Percentiles rank a stretch among this genome's conserved stretches.
phyloP scores from a whole-genome alignment of 768 basidiomycete species.

The Rhodotorula diobovata region DNA sequence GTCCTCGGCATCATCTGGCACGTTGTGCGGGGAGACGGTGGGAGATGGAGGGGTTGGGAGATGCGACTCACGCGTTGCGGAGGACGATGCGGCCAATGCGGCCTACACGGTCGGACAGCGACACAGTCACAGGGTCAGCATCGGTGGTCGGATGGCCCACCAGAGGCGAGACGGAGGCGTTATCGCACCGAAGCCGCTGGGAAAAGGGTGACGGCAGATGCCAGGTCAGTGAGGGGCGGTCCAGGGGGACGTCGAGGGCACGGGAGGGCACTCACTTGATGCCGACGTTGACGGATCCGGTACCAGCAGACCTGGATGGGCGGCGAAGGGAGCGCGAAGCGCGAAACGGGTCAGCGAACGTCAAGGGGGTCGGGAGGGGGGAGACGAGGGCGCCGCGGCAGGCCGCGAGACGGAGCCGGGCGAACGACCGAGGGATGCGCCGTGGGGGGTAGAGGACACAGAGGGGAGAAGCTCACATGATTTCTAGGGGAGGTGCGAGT shows the following conservation, averaged over 20 bases:
- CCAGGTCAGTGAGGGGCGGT: conserved; percentile 12
- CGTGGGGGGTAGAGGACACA: too few species aligned
- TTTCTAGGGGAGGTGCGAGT: too few species aligned
- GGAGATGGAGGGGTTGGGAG: conserved; percentile 53
- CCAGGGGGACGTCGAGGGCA: background rate
- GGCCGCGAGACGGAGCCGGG: too few species aligned
- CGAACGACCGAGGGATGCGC: too few species aligned
- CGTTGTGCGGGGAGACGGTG: conserved; percentile 56
- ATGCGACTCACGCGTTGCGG: conserved; percentile 64
- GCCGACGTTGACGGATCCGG: conserved; percentile 70
- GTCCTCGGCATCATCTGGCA: background rate
- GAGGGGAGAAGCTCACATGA: conserved; percentile 1
- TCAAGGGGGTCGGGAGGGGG: background rate
- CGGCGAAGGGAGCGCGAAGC: background rate
- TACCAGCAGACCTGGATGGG: conserved; percentile 29
- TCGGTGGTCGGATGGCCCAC: background rate
- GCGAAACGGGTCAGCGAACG: background rate
- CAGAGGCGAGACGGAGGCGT: too few species aligned
- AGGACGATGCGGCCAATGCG: conserved; percentile 99
- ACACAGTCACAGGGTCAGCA: background rate
- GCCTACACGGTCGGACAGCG: conserved; percentile 54
- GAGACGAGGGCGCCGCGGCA: background rate
- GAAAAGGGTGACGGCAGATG: background rate
- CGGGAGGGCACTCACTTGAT: conserved; percentile 57
- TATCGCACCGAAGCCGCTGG: conserved; percentile 58